Base-by-base conservation (phyloP, 345 rosid genomes). In the Rhizophora mangle region DNA sequence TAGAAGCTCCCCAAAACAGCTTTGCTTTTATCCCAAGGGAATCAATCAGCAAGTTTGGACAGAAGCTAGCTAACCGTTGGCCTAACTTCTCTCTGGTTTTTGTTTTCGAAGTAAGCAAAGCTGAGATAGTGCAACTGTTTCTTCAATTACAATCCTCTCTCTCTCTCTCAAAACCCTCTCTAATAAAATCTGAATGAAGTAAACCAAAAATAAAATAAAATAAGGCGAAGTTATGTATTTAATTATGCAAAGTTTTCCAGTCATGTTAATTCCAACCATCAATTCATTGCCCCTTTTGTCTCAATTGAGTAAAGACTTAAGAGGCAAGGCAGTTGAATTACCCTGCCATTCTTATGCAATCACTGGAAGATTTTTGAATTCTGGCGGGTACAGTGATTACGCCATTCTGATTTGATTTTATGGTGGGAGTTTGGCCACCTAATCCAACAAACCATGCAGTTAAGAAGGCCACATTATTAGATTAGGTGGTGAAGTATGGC, bases 21-120 rank as follows among this genome's bases (percentile, higher is more conserved):
- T 66, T 88, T 82, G 81, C 93, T 90, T 88, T 72, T 84, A 73
- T 81, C 63, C 60, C 70, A 93, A 88, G 96, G 73, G 84, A 81
- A 74, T 34, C 30, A 24, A 63, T 46, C 30, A 24, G 63, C 70
- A 70, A 67, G 60, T 68, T 22, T 30, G 79, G 78, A 77, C 78
- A 70, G 80, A 79, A 86, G 87, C 77, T 60, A 83, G 78, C 65
- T 36, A 64, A 85, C 84, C 34, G 88, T 83, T 88, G 90, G 89
- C 88, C 89, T 83, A 91, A 89, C 93, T 80, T 80, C 77, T 79
- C 72, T 71, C 76, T 69, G 82, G 83, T 72, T 80, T 68, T 82
- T 77, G 85, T 80, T 76, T 83, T 53, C 55, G 1, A 39, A 75
- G 68, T 26, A 84, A 88, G 85, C 87, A 81, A 83, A 71, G 82